Conservation (phyloP, 2,329 filamentous ascomycete species). For the Lecanicillium sp. region DNA sequence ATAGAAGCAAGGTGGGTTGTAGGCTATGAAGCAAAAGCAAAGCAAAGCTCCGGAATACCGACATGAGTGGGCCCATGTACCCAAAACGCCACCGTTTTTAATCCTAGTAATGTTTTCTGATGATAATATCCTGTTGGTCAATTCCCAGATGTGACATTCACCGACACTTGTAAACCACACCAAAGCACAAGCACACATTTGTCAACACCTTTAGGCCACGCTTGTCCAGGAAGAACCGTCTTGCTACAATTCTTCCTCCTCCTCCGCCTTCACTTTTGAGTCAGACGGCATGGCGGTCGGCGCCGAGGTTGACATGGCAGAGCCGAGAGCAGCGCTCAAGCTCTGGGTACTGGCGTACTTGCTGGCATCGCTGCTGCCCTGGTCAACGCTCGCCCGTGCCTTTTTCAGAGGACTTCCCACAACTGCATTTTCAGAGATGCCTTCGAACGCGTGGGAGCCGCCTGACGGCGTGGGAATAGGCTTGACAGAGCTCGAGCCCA, state of each 20-base stretch:
- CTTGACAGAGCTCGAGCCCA: slow-evolving; percentile 10
- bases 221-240: too few relatives aligned
- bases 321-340: slow-evolving; percentile 30
- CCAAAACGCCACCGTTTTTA: slow-evolving; percentile 8
- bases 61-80: slow-evolving; percentile 11
- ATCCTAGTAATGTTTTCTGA: not conserved
- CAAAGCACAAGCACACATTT: too few relatives aligned
- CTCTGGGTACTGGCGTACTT: slow-evolving; percentile 26
- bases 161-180: too few relatives aligned
- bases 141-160: too few relatives aligned
- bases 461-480: slow-evolving; percentile 15
- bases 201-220: too few relatives aligned
- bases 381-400: slow-evolving; percentile 54
- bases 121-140: too few relatives aligned
- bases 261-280: slow-evolving; percentile 24
- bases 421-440: slow-evolving; percentile 32
- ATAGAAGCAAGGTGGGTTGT: slow-evolving; percentile 2
- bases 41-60: slow-evolving; percentile 1
- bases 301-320: slow-evolving; percentile 23
- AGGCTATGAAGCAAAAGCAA: not conserved
- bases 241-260: slow-evolving; percentile 37
- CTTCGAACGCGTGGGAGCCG: slow-evolving; percentile 23
- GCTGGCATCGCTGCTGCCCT: slow-evolving; percentile 19
- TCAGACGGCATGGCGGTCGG: slow-evolving; percentile 19
- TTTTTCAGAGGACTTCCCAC: slow-evolving; percentile 72